phyloP scores from a whole-genome alignment of 805 yeast species.

The Spathaspora passalidarum region DNA sequence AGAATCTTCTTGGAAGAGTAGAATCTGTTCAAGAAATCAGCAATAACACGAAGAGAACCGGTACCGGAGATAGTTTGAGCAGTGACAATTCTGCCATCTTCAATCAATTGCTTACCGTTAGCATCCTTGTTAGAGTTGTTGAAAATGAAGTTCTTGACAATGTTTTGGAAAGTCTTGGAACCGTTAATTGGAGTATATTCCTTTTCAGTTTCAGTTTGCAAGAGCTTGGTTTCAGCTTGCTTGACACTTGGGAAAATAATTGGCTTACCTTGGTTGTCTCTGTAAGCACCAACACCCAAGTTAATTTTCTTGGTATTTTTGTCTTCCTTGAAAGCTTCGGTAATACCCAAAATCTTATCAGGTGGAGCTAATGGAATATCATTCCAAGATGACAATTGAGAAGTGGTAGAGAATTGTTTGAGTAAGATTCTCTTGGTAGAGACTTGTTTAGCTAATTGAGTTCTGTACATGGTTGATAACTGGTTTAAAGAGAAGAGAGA shows the following conservation, averaged over 20 bases:
- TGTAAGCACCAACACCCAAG: conserved; percentile 89
- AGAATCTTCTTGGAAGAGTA: conserved; percentile 54
- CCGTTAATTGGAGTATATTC: conserved; percentile 90
- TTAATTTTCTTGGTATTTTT: conserved; percentile 53
- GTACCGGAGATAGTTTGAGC: conserved; percentile 94
- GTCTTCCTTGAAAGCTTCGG: conserved; percentile 72
- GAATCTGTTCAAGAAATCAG: conserved; percentile 68
- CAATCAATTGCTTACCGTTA: conserved; percentile 53
- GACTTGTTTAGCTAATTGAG: conserved; percentile 8
- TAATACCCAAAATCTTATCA: conserved; percentile 80
- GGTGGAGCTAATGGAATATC: conserved; percentile 62
- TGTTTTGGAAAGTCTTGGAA: conserved; percentile 58
- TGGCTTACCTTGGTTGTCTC: conserved; percentile 85
- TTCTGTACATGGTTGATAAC: conserved; percentile 5
- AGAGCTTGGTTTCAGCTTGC: conserved; percentile 56
- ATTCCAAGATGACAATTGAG: conserved; percentile 18
- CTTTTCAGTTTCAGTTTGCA: conserved; percentile 57
- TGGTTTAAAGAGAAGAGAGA: not conserved
- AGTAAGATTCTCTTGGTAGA: conserved; percentile 3
- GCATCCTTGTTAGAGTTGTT: conserved; percentile 53
- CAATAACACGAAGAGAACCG: conserved; percentile 86
- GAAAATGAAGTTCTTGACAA: conserved; percentile 70
- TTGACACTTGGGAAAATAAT: conserved; percentile 79
- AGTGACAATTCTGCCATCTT: conserved; percentile 67
- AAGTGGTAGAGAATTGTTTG: conserved; percentile 6